phyloP scores from a whole-genome alignment of 768 basidiomycete genomes.

The Trametes coccinea region DNA sequence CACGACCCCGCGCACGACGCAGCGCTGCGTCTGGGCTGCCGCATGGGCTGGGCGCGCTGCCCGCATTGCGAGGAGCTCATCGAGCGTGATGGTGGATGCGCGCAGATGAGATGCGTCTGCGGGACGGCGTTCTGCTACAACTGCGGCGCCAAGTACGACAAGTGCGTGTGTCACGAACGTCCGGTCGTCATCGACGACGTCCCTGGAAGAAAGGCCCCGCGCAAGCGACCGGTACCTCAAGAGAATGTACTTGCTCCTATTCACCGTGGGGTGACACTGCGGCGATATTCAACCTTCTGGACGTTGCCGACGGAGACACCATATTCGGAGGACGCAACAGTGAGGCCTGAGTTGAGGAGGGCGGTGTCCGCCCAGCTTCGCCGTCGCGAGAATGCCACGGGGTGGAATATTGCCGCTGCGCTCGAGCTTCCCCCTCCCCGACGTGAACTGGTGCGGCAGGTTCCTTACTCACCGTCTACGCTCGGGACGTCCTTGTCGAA shows the following conservation, averaged over 20 bases:
- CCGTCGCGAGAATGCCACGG: neutral
- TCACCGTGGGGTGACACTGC: neutral
- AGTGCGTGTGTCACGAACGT: slow-evolving; percentile 26
- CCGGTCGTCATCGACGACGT: slow-evolving; percentile 5
- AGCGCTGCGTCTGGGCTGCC: slow-evolving; percentile 17
- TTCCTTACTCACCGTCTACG: no score
- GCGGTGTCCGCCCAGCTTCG: neutral
- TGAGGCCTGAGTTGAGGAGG: neutral
- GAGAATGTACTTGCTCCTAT: neutral
- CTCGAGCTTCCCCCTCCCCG: no score
- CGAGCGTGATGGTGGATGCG: slow-evolving; percentile 31
- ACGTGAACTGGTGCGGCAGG: no score
- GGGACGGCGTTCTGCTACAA: slow-evolving; percentile 25
- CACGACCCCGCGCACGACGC: slow-evolving; percentile 19
- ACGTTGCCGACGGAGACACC: neutral
- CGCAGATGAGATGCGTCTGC: slow-evolving; percentile 34
- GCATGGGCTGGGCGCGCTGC: slow-evolving; percentile 30
- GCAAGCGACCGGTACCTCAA: neutral
- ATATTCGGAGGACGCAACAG: no score
- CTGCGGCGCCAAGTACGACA: slow-evolving; percentile 28
- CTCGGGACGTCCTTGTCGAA: no score
- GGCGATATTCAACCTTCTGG: neutral
- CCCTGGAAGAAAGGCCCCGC: slow-evolving; percentile 1
- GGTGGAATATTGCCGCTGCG: neutral
- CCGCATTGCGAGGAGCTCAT: slow-evolving; percentile 30